Conservation (phyloP, 345 rosid genomes). For the Eucalyptus cloeziana region DNA sequence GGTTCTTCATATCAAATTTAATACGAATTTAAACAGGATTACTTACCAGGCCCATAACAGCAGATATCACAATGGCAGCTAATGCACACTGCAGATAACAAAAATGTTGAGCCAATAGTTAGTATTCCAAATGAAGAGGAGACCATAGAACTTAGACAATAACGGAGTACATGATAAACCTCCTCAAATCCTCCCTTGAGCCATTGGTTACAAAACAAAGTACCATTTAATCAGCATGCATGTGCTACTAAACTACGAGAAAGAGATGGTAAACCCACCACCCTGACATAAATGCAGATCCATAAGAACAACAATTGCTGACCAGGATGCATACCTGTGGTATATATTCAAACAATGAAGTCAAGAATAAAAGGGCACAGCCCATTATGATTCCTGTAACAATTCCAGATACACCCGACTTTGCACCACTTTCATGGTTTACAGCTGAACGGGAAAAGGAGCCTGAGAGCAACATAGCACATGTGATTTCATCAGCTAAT, state of each 20-base stretch:
- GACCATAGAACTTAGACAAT: not conserved
- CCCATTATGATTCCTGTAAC: slow-evolving; percentile 71
- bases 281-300: not conserved
- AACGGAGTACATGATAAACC: not conserved
- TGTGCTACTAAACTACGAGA: not conserved
- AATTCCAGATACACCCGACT: slow-evolving; percentile 81
- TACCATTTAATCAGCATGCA: not conserved
- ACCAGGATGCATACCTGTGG: slow-evolving; percentile 60
- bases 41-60: slow-evolving; percentile 92
- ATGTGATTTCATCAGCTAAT: not conserved
- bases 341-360: slow-evolving; percentile 71
- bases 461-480: slow-evolving; percentile 23
- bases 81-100: slow-evolving; percentile 68
- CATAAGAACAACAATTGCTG: not conserved
- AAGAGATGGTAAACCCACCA: not conserved
- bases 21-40: not conserved
- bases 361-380: slow-evolving; percentile 83
- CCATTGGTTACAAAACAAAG: not conserved
- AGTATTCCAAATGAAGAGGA: not conserved
- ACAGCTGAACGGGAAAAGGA: slow-evolving; percentile 99
- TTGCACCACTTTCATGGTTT: slow-evolving; percentile 93
- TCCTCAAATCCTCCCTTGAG: not conserved
- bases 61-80: slow-evolving; percentile 94
- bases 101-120: slow-evolving; percentile 5
- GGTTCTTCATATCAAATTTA: not conserved